Conservation (phyloP, 495 filamentous ascomycete genomes). For the Sphaerosporella brunnea region DNA sequence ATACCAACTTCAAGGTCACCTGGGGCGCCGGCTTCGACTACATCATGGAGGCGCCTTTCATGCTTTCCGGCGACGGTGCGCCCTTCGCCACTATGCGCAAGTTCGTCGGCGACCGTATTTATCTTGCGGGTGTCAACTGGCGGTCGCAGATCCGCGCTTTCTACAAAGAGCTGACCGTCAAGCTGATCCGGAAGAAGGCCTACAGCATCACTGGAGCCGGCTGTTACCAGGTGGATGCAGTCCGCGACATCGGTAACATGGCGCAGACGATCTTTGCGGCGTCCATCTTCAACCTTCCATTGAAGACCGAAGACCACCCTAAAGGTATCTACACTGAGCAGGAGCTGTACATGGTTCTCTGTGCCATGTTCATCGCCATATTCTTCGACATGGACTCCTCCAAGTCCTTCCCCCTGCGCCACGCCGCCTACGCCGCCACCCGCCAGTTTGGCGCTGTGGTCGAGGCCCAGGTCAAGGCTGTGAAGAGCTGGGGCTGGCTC, state of each 20-base stretch:
- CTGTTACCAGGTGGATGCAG: constrained; percentile 53
- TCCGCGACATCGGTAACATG: constrained; percentile 59
- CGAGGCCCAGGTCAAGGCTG: constrained; percentile 46
- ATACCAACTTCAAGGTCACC: constrained; percentile 43
- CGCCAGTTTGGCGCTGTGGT: constrained; percentile 45
- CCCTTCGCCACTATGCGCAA: constrained; percentile 32
- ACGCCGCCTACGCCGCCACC: constrained; percentile 43
- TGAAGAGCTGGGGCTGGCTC: constrained; percentile 36
- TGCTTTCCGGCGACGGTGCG: constrained; percentile 36
- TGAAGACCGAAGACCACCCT: constrained; percentile 51
- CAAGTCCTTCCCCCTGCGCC: constrained; percentile 39
- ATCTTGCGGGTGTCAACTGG: constrained; percentile 41
- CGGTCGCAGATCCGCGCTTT: constrained; percentile 38
- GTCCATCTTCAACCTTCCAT: constrained; percentile 51
- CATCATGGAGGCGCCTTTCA: constrained; percentile 38
- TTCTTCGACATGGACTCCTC: constrained; percentile 35
- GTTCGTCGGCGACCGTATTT: constrained; percentile 49
- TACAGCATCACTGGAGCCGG: constrained; percentile 35
- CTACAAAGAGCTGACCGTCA: constrained; percentile 46
- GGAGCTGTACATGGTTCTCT: constrained; percentile 59
- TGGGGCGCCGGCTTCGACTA: constrained; percentile 42
- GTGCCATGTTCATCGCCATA: constrained; percentile 41
- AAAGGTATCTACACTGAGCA: constrained; percentile 60
- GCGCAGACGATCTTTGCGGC: constrained; percentile 56
- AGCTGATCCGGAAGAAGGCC: constrained; percentile 45